Base-by-base conservation (phyloP, 129 eudicot species). In the Smallanthus sonchifolius region DNA sequence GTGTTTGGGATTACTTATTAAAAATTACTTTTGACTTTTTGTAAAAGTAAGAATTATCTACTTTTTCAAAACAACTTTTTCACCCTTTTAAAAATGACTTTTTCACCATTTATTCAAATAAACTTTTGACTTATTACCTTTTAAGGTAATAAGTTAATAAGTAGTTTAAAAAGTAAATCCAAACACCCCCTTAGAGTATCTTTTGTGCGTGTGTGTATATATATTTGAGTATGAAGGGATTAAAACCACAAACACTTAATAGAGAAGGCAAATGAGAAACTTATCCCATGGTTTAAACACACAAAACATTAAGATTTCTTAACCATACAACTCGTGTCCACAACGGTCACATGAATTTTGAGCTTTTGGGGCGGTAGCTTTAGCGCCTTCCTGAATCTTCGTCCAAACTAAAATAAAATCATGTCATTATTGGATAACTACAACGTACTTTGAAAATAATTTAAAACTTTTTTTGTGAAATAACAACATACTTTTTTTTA, bases 311-410 rank as follows among this genome's bases (percentile, higher is more conserved):
- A 3, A 60, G 55, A 20, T 77, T 40, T 17, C 61, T 63, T 42
- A 78, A 62, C 79, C 84, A 38, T 86, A 81, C 84, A 86, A 65
- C 42, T 79, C 77, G 16, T 95, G 86, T 4, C 98, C 96, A 67
- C 98, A 89, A 24, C 91, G 95, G 57, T 92, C 89, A 82, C 98
- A 90, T 3, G 47, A 44, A 39, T 34, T 61, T 4, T 82, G 57
- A 70, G 63, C 78, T 59, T 75, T 17, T 28, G 81, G 77, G 69
- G 73, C 34, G 9, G 7, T 76, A 35, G 74, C 92, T 72, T 86
- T 88, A 0, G 96, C 79, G 16, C 96, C 98, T 84, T 86, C 92
- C 64, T 73, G 86, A 8, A 92, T 80, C 87, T n/a, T 92, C 98
- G 30, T 87, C 95, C 90, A 65, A 63, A 68, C 96, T 14, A 63